These are phyloP conservation scores for Solanum chilense DNA, from an alignment of 257 asterid genomes.

Conservation along the genomic window DNA sequence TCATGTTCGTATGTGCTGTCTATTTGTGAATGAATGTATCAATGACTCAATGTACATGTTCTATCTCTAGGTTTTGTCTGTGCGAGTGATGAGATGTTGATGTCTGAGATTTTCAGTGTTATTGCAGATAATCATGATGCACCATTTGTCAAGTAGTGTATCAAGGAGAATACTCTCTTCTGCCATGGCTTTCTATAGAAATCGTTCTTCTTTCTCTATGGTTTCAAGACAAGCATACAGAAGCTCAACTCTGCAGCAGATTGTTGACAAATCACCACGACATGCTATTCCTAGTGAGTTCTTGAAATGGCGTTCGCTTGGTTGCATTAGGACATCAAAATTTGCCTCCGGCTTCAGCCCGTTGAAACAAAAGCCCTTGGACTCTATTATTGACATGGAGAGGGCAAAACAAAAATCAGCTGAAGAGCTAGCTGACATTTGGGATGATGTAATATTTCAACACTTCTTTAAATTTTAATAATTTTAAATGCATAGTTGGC, in stretches of 20 bases:
- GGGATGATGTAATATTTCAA: conserved; percentile 69
- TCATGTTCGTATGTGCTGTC: background rate
- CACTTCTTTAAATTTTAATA: background rate
- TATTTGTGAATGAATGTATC: background rate
- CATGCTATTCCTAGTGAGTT: conserved; percentile 22
- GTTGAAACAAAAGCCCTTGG: conserved; percentile 58
- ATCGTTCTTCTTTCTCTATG: conserved; percentile 11
- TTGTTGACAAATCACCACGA: conserved; percentile 16
- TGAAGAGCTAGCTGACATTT: conserved; percentile 68
- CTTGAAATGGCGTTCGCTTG: conserved; percentile 32
- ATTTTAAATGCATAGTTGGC: background rate
- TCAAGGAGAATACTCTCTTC: conserved; percentile 27
- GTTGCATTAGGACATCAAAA: conserved; percentile 44
- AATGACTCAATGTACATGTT: background rate
- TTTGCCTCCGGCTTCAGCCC: conserved; percentile 81
- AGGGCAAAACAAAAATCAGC: conserved; percentile 67
- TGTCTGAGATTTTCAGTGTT: background rate
- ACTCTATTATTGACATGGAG: conserved; percentile 58
- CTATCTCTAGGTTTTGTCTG: background rate
- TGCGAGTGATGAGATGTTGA: background rate
- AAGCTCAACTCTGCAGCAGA: conserved; percentile 16
- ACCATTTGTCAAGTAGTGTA: conserved; percentile 20
- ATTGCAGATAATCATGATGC: conserved; percentile 40
- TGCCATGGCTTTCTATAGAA: conserved; percentile 1
- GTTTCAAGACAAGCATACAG: conserved; percentile 10